Evolutionary conservation across 371 early-diverging fungal genomes (phyloP), one percentile per base, ranked within the genome.

Genomic region (Apophysomyces sp.): DNA sequence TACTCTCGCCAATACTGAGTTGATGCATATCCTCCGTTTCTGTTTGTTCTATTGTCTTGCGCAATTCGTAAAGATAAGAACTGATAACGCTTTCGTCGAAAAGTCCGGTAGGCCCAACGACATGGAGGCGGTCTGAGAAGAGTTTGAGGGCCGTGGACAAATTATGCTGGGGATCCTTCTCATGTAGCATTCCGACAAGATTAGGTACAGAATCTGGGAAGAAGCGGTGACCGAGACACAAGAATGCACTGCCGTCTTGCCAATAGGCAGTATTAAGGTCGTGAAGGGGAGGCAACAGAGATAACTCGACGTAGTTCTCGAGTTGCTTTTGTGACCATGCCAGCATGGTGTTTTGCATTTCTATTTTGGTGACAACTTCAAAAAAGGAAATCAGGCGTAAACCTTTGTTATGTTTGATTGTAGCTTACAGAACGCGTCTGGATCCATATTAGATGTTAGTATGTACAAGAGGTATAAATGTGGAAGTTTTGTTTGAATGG

Each of bases 291-390:
- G 61, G 36, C 28, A 75, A 55, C 8, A 75, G 55, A 8, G 56
- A 44, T 5, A 75, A 66, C 16, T 70, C 67, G 58, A 62, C 55
- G 44, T 74, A 77, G 36, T 68, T 55, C 21, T 61, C 24, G 36
- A 77, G 67, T 49, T 74, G 68, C 30, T 55, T 62, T 53, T 74
- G 77, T 52, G 63, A 69, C 77, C 77, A 77, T 70, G 74, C 71
- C 74, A 71, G 77, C 77, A 77, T 58, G 66, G 72, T 51, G 21
- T 62, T 29, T 60, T 60, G 52, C 34, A 52, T 36, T 13, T 59
- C 18, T 58, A 44, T 44, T 44, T 44, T 44, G 24, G 49, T 44
- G 49, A 44, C 21, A 44, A 44, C 49, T 44, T 44, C 49, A 44
- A 44, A 44, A 44, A 44, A 44, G 49, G 49, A 44, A 44, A 44